Base-by-base conservation (phyloP, 1,139 yeast genomes). In the Debaryomyces fabryi region DNA sequence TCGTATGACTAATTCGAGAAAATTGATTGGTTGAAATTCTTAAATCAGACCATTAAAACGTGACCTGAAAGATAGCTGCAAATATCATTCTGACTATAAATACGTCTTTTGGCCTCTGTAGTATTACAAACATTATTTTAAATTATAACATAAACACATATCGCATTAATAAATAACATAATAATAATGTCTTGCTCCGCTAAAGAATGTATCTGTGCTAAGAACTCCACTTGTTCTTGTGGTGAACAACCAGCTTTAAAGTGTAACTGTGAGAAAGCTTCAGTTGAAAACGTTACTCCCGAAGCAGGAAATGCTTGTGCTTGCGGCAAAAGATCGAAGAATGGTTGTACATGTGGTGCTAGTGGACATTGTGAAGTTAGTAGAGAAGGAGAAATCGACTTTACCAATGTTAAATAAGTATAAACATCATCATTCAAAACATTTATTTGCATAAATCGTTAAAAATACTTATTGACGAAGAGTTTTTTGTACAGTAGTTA, bases 151-250 rank as follows among this genome's bases (percentile, higher is more conserved):
- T 12, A 6, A 15, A 18, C 16, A 30, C 32, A 25, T 6, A 32
- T 12, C 2, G 12, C 35, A 15, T 9, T 9, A 27, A 15, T 27
- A 25, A 39, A 18, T 39, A 25, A 29, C 10, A 30, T 12, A 27
- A 23, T 18, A 34, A 60, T 34, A 55, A 74, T 75, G 79, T 67
- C 68, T 54, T 76, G 81, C 57, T 64, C 78, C 53, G 72, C 76
- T 62, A 56, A 72, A 58, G 67, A 67, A 52, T 76, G 81, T 59
- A 70, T 74, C 52, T 76, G 81, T 60, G 80, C 81, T 54, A 59
- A 72, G 51, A 74, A 74, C 56, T 73, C 81, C 54, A 74, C 79
- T 52, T 76, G 81, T 57, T 74, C 81, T 16, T 76, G 81, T 66
- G 81, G 81, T 24, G 71, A 72, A 50, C 65, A 68, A 55, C 78